These are phyloP conservation scores for Plasmodium gonderi DNA, from an alignment of 169 alveolate genomes.

Conservation along the genomic window DNA sequence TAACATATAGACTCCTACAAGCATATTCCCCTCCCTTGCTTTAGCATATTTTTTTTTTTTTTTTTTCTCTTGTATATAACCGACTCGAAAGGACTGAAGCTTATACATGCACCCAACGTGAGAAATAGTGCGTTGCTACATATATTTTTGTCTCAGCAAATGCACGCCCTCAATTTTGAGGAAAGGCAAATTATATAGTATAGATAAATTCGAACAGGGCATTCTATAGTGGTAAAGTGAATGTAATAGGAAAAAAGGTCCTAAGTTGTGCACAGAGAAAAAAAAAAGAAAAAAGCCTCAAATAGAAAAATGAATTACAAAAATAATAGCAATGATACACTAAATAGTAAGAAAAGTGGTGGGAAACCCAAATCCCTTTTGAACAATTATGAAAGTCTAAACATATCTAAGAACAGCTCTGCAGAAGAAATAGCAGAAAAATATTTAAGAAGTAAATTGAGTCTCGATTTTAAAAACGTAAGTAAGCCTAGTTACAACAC, in stretches of 20 bases:
- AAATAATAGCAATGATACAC: background rate
- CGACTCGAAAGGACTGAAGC: no score
- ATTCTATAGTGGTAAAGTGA: background rate
- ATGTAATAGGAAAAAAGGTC: background rate
- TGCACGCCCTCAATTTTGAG: no score
- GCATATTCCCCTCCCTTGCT: no score
- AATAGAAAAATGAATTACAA: constrained; percentile 20
- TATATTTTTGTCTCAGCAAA: no score
- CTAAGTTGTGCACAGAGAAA: background rate
- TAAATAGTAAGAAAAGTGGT: background rate
- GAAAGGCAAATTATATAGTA: background rate
- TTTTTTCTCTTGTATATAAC: no score
- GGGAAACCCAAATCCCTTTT: background rate
- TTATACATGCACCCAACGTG: no score
- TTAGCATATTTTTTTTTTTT: no score
- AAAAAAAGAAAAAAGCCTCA: background rate
- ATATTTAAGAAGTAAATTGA: constrained; percentile 60
- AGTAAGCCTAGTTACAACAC: constrained; percentile 17
- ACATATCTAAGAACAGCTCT: constrained; percentile 33
- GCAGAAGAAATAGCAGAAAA: constrained; percentile 75
- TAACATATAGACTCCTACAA: background rate
- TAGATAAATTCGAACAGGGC: background rate
- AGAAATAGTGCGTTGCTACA: no score
- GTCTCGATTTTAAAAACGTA: constrained; percentile 22
- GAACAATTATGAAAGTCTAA: constrained; percentile 47